These are phyloP conservation scores for Quercus aquifolioides DNA, from an alignment of 306 rosid species.

Conservation along the genomic window DNA sequence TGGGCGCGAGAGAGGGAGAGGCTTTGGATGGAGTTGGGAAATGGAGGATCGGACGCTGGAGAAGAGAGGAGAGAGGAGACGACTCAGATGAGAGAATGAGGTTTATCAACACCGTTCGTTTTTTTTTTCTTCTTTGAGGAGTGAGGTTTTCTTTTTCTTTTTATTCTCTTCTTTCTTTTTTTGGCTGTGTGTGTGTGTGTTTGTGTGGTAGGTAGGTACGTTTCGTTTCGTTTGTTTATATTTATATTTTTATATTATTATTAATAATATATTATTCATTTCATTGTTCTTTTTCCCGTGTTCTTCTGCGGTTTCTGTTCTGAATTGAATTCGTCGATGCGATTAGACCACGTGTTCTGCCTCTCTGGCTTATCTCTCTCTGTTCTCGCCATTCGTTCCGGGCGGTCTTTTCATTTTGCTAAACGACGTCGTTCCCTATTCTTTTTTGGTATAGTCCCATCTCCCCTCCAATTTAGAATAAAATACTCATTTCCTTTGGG, in stretches of 20 bases:
- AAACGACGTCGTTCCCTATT: neutral
- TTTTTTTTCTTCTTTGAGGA: neutral
- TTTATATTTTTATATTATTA: neutral
- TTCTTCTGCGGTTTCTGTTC: neutral
- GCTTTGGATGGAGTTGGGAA: conserved; percentile 45
- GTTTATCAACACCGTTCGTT: conserved; percentile 95
- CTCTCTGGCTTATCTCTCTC: neutral
- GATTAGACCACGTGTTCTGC: conserved; percentile 19
- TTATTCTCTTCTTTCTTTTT: too few relatives aligned
- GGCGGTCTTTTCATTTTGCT: neutral
- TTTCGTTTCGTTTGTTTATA: neutral
- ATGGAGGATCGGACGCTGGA: conserved; percentile 98
- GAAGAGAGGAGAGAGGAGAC: conserved; percentile 79
- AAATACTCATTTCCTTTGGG: too few relatives aligned
- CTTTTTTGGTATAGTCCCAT: too few relatives aligned
- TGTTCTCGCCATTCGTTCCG: neutral
- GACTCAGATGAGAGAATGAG: conserved; percentile 61
- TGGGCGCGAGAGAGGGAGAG: conserved; percentile 71
- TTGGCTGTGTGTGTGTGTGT: too few relatives aligned
- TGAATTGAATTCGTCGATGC: neutral
- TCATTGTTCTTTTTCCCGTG: neutral
- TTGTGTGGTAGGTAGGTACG: neutral
- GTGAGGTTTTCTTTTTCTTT: neutral
- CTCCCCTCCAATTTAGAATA: too few relatives aligned
- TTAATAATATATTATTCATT: neutral